Base-by-base conservation (phyloP, 495 filamentous ascomycete species). In the Halenospora varia region DNA sequence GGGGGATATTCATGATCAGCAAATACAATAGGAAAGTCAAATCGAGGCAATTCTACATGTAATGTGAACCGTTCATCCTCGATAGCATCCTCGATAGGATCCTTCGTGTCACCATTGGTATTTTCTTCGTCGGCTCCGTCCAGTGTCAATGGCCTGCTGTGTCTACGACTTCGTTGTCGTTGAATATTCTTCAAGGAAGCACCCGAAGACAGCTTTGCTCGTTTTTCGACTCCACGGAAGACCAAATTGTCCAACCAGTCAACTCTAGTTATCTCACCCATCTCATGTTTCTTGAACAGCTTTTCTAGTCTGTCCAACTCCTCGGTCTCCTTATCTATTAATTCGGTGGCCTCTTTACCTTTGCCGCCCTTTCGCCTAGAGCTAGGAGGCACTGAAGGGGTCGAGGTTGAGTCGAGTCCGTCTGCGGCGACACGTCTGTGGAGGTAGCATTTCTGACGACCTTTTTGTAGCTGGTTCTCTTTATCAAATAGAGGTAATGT, bases 191-290 rank as follows among this genome's bases (percentile, higher is more conserved):
- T 68, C n/a, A 61, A 29, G 10, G 65, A 60, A 29, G 61, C 50
- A 56, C 55, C 72, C 3, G 75, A 70, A 18, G 83, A 80, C 59
- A 83, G 79, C 6, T 81, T 64, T 49, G 86, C 84, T 54, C 85
- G 79, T 73, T 87, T 91, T 70, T 95, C 91, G 49, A 94, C 77
- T 44, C 86, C 85, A 40, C 91, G 86, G 66, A 96, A 97, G 6
- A 96, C 90, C 57, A 97, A 77, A 60, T 92, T 87, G 67, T 99
- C 94, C 50, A 99, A 81, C 94, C 94, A 97, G 67, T 95, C 91
- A 45, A 94, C 87, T 15, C 89, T 81, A 2, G 88, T 85, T 13
- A 99, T 92, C 64, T 97, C 93, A 20, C 90, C 90, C 85, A 97
- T 94, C 68, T 99, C 94, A 64, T 97, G 95, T 69, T 96, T 95